Evolutionary conservation across 768 basidiomycete species (phyloP).

Genomic region (Rhizopogon vinicolor): DNA sequence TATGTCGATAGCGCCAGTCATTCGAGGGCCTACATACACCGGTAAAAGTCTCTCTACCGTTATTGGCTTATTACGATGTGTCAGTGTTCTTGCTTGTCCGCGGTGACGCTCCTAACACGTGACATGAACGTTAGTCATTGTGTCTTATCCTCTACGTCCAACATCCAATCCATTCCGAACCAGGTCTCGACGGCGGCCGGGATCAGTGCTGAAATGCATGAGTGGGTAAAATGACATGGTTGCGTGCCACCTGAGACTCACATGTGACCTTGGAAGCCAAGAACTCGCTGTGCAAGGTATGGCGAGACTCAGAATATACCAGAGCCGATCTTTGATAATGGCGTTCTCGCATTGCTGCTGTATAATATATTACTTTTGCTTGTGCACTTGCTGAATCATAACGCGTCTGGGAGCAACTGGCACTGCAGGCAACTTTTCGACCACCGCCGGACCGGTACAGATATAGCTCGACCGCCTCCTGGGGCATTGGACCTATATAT

Average conservation of each 20-base stretch:
- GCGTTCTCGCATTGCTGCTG: not conserved
- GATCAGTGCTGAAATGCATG: not conserved
- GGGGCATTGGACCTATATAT: too few relatives aligned
- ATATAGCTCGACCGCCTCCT: too few relatives aligned
- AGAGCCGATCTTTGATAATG: not conserved
- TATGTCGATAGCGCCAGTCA: too few relatives aligned
- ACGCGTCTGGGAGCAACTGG: slow-evolving; percentile 31
- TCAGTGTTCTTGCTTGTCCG: too few relatives aligned
- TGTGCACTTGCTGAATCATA: slow-evolving; percentile 43
- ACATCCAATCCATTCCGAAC: too few relatives aligned
- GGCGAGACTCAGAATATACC: not conserved
- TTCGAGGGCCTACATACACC: too few relatives aligned
- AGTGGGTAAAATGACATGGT: slow-evolving; percentile 30
- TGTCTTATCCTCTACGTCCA: too few relatives aligned
- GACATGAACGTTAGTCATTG: too few relatives aligned
- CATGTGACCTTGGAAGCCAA: slow-evolving; percentile 7
- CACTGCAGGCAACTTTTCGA: slow-evolving; percentile 58
- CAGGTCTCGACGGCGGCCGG: not conserved
- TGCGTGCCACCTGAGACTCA: slow-evolving; percentile 33
- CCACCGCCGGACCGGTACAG: slow-evolving; percentile 35
- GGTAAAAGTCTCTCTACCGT: too few relatives aligned
- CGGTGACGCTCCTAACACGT: too few relatives aligned
- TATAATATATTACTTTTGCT: slow-evolving; percentile 41
- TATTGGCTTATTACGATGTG: too few relatives aligned
- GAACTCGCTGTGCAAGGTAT: not conserved